Evolutionary conservation across 805 yeast genomes (phyloP).

Genomic region (Candida ficus): DNA sequence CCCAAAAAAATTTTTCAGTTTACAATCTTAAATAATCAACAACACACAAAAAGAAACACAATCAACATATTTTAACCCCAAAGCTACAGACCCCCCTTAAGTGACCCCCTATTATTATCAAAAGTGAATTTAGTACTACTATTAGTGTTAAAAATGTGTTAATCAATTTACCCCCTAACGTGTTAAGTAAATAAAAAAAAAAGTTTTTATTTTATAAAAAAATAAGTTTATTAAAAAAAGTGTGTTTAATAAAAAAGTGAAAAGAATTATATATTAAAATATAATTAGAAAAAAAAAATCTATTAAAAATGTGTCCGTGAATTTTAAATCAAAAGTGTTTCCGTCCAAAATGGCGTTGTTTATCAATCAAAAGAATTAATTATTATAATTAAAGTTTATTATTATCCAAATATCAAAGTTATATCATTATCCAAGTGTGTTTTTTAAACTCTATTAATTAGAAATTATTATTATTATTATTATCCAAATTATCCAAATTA

Average conservation of each 20-base stretch:
- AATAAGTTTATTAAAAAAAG: constrained; percentile 2
- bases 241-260: constrained; percentile 8
- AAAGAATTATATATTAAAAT: constrained; percentile 11
- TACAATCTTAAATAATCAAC: neutral
- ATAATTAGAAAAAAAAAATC: constrained; percentile 4
- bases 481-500: constrained; percentile 4
- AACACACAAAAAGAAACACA: neutral
- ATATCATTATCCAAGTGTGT: constrained; percentile 7
- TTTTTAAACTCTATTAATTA: neutral
- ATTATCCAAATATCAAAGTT: constrained; percentile 1
- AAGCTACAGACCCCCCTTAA: neutral
- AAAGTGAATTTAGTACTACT: neutral
- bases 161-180: constrained; percentile 17
- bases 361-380: constrained; percentile 3
- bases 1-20: neutral
- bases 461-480: constrained; percentile 1
- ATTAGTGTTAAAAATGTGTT: constrained; percentile 20
- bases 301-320: constrained; percentile 23
- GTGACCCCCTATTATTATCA: neutral
- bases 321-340: constrained; percentile 6
- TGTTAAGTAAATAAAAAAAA: constrained; percentile 11
- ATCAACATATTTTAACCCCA: neutral
- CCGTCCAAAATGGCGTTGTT: constrained; percentile 26
- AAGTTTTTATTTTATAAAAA: constrained; percentile 4
- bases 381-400: constrained; percentile 1